Conservation (phyloP, 306 rosid genomes). For the Dicorynia guianensis region DNA sequence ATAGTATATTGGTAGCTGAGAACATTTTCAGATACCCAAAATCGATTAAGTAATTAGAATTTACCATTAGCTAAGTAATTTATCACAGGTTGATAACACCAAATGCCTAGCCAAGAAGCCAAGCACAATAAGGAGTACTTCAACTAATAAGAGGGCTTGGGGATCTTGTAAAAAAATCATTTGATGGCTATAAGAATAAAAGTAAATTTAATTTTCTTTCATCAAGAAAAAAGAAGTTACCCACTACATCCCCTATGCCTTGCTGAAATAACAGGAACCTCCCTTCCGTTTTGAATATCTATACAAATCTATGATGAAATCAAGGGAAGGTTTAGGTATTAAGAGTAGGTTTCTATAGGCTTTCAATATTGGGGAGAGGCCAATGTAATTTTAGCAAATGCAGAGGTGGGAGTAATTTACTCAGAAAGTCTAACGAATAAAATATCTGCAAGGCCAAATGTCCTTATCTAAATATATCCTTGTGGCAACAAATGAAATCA, state of each 20-base stretch:
- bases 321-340: too few species aligned
- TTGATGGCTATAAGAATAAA: slow-evolving; percentile 7
- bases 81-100: background rate
- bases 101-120: slow-evolving; percentile 5
- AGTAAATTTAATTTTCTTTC: slow-evolving; percentile 4
- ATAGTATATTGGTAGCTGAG: background rate
- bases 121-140: slow-evolving; percentile 11
- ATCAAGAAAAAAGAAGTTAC: background rate
- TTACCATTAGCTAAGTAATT: background rate
- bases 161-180: slow-evolving; percentile 24
- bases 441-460: slow-evolving; percentile 2
- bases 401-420: too few species aligned
- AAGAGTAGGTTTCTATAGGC: too few species aligned
- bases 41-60: background rate
- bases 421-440: background rate
- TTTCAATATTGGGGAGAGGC: too few species aligned
- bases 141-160: slow-evolving; percentile 2
- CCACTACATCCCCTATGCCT: too few species aligned
- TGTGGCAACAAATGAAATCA: slow-evolving; percentile 28
- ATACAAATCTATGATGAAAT: too few species aligned
- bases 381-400: too few species aligned
- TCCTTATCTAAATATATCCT: slow-evolving; percentile 5
- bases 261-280: too few species aligned
- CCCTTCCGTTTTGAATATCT: too few species aligned
- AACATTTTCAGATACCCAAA: background rate